phyloP scores from a whole-genome alignment of 2,329 filamentous ascomycete species.

The Conoideocrella luteorostrata region DNA sequence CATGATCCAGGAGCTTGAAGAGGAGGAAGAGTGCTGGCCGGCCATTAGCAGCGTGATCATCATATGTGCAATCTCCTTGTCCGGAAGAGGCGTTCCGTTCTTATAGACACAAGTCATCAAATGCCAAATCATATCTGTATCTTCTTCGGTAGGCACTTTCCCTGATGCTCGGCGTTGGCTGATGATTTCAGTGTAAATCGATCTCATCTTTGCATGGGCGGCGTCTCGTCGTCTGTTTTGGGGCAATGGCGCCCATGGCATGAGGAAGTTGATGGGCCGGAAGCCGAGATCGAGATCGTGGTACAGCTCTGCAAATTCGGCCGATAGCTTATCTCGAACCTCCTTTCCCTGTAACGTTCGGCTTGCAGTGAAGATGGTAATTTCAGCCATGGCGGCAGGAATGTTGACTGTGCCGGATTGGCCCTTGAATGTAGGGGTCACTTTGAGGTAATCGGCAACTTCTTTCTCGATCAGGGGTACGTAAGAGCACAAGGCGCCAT shows the following conservation, averaged over 20 bases:
- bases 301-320: constrained; percentile 67
- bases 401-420: constrained; percentile 57
- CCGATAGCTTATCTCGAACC: constrained; percentile 64
- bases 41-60: constrained; percentile 85
- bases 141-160: constrained; percentile 31
- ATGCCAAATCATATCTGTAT: constrained; percentile 70
- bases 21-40: constrained; percentile 74
- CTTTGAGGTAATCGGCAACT: constrained; percentile 57
- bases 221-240: constrained; percentile 66
- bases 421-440: constrained; percentile 50
- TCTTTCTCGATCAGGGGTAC: constrained; percentile 67
- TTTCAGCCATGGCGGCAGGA: constrained; percentile 61
- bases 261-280: constrained; percentile 73
- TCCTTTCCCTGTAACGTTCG: constrained; percentile 70
- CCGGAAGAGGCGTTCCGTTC: constrained; percentile 60
- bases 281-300: constrained; percentile 75
- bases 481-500: constrained; percentile 56
- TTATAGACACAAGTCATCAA: constrained; percentile 74
- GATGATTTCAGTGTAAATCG: constrained; percentile 67
- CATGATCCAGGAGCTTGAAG: constrained; percentile 72
- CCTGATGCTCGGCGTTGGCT: constrained; percentile 45
- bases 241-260: constrained; percentile 72
- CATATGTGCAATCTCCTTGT: constrained; percentile 74
- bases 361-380: constrained; percentile 77
- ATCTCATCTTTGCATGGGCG: constrained; percentile 64